Evolutionary conservation across 805 yeast genomes (phyloP), one percentile per base, ranked within the genome.

Genomic region (Saturnispora ahearnii): DNA sequence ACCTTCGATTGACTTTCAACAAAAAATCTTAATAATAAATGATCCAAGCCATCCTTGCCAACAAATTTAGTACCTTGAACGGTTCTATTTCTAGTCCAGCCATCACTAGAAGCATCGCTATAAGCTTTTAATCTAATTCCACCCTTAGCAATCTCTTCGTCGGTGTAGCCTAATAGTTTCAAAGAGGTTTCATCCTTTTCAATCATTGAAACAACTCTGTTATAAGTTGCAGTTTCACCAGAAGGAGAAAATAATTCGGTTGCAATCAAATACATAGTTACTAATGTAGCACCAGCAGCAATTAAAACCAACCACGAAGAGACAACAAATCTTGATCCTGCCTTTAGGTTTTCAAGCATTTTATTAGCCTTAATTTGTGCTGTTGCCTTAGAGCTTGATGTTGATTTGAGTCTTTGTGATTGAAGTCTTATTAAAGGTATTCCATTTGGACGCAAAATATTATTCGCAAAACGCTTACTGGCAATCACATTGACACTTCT

Each of bases 51-150:
- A 51, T 83, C 82, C 53, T 78, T 76, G 47, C 84, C 95, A 0
- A 61, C 59, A 50, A 78, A 67, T 52, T 82, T 73, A 50, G 86
- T 76, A 12, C 93, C 79, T 45, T 81, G 79, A 38, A 87, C 78
- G 2, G 96, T 96, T 68, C 96, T 79, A 62, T 86, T 86, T 69
- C 96, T 78, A 7, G 88, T 84, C 91, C 96, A 87, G 59, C 79
- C 79, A 61, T 86, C 91, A 22, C 76, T 72, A 1, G 79, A 66
- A 9, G 56, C 62, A 57, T 85, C 95, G 44, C 96, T 96, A 60
- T 85, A 84, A 0, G 96, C 96, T 62, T 84, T 84, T 47, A 90
- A 70, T 60, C 87, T 77, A 18, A 65, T 61, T 2, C 73, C 64
- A 2, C 68, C 61, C 43, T 65, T 67, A 15, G 70, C 59, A 54